phyloP scores from a whole-genome alignment of 768 basidiomycete genomes.

The Russula dissimulans region DNA sequence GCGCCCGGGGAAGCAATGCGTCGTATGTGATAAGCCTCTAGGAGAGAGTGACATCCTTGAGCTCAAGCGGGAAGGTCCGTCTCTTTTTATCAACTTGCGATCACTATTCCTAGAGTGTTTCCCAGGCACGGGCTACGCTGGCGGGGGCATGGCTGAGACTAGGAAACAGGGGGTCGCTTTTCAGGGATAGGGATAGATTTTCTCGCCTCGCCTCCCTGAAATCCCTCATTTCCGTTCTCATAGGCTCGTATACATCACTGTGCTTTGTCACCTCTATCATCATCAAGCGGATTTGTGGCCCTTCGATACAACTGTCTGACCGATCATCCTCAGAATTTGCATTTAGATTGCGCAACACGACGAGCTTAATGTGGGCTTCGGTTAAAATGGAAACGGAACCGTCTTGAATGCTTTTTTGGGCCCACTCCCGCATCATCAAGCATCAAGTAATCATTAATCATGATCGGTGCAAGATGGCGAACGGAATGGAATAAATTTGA shows the following conservation, averaged over 20 bases:
- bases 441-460: too few relatives aligned
- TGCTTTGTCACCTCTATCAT: not conserved
- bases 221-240: not conserved
- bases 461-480: too few relatives aligned
- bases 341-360: too few relatives aligned
- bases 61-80: constrained; percentile 78
- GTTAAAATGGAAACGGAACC: too few relatives aligned
- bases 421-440: too few relatives aligned
- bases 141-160: constrained; percentile 90
- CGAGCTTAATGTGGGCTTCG: too few relatives aligned
- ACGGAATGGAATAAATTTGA: too few relatives aligned
- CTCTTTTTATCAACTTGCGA: not conserved
- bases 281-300: too few relatives aligned
- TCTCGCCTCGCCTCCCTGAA: not conserved
- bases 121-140: constrained; percentile 85
- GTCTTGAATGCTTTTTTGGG: too few relatives aligned
- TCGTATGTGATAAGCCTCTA: constrained; percentile 69
- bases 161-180: constrained; percentile 74
- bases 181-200: constrained; percentile 69
- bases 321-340: too few relatives aligned
- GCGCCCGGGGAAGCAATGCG: constrained; percentile 67
- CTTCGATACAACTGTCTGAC: not conserved
- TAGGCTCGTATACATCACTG: not conserved
- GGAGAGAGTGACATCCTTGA: constrained; percentile 70
- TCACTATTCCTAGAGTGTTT: not conserved